Conservation (phyloP, 2,329 filamentous ascomycete genomes). For the Graphilbum ipis-grandicollis region DNA sequence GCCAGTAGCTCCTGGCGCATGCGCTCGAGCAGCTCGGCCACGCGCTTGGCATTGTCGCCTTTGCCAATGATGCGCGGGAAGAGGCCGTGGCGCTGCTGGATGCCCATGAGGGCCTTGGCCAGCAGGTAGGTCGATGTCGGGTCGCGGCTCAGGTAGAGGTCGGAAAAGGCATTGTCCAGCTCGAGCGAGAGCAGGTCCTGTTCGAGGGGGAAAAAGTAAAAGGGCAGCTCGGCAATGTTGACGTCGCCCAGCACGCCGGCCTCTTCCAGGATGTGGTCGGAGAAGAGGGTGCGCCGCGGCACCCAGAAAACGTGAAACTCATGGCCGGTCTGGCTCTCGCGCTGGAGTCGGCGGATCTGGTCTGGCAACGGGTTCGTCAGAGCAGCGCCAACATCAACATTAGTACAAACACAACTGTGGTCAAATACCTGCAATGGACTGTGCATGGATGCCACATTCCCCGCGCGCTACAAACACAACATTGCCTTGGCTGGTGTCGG, state of each 20-base stretch:
- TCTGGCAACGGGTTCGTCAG: slow-evolving; percentile 31
- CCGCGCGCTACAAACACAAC: slow-evolving; percentile 85
- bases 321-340: slow-evolving; percentile 77
- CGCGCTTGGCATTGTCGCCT: slow-evolving; percentile 78
- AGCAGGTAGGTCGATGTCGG: slow-evolving; percentile 79
- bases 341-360: slow-evolving; percentile 78
- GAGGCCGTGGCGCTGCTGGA: slow-evolving; percentile 80
- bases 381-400: too few species aligned
- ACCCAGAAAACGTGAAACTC: slow-evolving; percentile 97
- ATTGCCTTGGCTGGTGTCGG: slow-evolving; percentile 87
- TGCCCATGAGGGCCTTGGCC: slow-evolving; percentile 81
- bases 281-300: slow-evolving; percentile 77
- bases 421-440: slow-evolving; percentile 70
- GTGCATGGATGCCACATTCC: slow-evolving; percentile 71
- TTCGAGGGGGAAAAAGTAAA: slow-evolving; percentile 85
- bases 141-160: slow-evolving; percentile 81
- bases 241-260: slow-evolving; percentile 85
- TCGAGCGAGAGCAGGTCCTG: slow-evolving; percentile 84
- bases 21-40: slow-evolving; percentile 71
- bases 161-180: slow-evolving; percentile 68
- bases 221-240: slow-evolving; percentile 68
- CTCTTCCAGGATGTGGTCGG: slow-evolving; percentile 82
- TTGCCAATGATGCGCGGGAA: slow-evolving; percentile 93
- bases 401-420: too few species aligned
- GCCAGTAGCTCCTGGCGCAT: slow-evolving; percentile 84